Conservation (phyloP, 805 yeast species). For the Kodamaea lidongshanica region DNA sequence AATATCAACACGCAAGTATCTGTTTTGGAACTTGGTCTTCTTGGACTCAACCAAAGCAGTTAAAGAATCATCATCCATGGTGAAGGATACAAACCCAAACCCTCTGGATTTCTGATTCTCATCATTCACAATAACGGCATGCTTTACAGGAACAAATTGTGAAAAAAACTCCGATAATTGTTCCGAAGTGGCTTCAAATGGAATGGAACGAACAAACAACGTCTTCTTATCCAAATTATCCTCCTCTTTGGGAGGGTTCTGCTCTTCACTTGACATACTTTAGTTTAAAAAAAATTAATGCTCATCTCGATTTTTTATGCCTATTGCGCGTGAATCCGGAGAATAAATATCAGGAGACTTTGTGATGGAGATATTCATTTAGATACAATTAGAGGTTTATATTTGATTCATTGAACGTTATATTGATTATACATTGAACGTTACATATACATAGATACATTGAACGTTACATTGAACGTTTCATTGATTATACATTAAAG, state of each 20-base stretch:
- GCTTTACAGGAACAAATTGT: slow-evolving; percentile 89
- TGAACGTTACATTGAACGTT: too few species aligned
- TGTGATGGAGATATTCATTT: too few species aligned
- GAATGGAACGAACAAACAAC: slow-evolving; percentile 81
- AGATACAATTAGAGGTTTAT: too few species aligned
- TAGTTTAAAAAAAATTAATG: slow-evolving; percentile 1
- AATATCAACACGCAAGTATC: slow-evolving; percentile 68
- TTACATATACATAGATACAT: too few species aligned
- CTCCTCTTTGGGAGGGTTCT: slow-evolving; percentile 10
- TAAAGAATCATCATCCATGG: slow-evolving; percentile 75
- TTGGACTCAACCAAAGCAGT: slow-evolving; percentile 66
- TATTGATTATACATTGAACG: too few species aligned
- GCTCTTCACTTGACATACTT: slow-evolving; percentile 7
- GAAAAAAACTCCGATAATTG: slow-evolving; percentile 81
- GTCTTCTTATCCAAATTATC: slow-evolving; percentile 52
- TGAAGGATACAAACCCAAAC: slow-evolving; percentile 91
- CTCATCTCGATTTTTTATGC: too few species aligned
- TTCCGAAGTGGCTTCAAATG: slow-evolving; percentile 73
- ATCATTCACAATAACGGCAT: slow-evolving; percentile 86
- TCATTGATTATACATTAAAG: too few species aligned
- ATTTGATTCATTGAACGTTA: too few species aligned
- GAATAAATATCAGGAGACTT: too few species aligned
- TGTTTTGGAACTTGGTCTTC: slow-evolving; percentile 58
- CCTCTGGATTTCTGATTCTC: slow-evolving; percentile 75
- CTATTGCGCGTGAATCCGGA: too few species aligned